A percentile compares a stretch with the other conserved stretches of the same genome.
These are phyloP conservation scores for Choricystis sp. DNA, from an alignment of 139 green algal genomes.

Conservation along the genomic window DNA sequence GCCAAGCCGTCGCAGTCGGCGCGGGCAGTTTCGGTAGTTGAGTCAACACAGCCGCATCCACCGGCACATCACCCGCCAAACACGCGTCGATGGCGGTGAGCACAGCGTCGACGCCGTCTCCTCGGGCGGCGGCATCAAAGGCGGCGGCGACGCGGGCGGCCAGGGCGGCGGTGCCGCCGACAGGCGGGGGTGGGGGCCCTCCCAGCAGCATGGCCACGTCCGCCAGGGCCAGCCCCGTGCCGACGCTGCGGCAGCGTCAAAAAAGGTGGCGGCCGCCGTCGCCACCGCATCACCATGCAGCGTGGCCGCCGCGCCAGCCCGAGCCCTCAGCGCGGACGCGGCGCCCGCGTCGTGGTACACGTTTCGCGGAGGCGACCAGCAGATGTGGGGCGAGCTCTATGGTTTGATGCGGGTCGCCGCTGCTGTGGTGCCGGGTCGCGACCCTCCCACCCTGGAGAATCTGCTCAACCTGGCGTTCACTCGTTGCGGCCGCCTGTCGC, in stretches of 20 bases:
- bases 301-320: too few relatives aligned
- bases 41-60: not conserved
- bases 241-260: not conserved
- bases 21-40: not conserved
- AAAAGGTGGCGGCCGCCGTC: not conserved
- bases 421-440: too few relatives aligned
- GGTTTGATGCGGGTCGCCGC: too few relatives aligned
- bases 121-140: not conserved
- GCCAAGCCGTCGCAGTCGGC: not conserved
- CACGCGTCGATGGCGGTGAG: not conserved
- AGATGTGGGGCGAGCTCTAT: too few relatives aligned
- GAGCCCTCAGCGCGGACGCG: too few relatives aligned
- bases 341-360: too few relatives aligned
- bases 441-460: too few relatives aligned
- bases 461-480: too few relatives aligned
- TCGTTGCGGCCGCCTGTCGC: too few relatives aligned
- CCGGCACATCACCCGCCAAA: not conserved
- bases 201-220: not conserved
- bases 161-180: not conserved
- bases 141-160: too few relatives aligned
- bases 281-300: not conserved
- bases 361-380: too few relatives aligned
- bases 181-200: too few relatives aligned
- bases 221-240: not conserved
- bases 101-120: not conserved